These are phyloP conservation scores for Populus alba DNA, from an alignment of 345 rosid species.

Conservation along the genomic window DNA sequence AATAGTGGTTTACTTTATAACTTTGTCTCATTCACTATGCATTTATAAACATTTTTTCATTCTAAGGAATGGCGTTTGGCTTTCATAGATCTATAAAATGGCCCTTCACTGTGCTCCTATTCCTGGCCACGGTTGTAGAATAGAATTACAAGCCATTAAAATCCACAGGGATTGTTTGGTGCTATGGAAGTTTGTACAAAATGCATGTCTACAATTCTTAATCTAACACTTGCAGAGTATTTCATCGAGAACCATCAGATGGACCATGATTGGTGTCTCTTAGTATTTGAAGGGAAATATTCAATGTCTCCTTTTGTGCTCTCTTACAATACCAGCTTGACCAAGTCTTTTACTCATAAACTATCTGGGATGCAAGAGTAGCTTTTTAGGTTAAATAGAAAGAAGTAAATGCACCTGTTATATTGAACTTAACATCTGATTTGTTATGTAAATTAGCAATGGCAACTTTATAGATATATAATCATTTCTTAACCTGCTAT, in stretches of 20 bases:
- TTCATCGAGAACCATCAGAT: neutral
- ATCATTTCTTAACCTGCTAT: neutral
- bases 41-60: neutral
- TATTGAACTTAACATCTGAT: neutral
- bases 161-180: neutral
- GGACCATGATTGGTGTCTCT: neutral
- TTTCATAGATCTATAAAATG: neutral
- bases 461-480: neutral
- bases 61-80: neutral
- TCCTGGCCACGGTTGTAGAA: neutral
- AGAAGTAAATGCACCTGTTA: neutral
- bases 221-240: neutral
- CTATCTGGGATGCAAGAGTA: neutral
- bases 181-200: neutral
- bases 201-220: neutral
- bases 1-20: no score
- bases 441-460: neutral
- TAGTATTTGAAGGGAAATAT: neutral
- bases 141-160: neutral
- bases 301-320: neutral
- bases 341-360: neutral
- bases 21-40: neutral
- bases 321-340: neutral
- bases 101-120: no score
- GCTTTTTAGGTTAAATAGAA: neutral